These are phyloP conservation scores for Aplosporella prunicola DNA, from an alignment of 2,329 filamentous ascomycete genomes.

Conservation along the genomic window DNA sequence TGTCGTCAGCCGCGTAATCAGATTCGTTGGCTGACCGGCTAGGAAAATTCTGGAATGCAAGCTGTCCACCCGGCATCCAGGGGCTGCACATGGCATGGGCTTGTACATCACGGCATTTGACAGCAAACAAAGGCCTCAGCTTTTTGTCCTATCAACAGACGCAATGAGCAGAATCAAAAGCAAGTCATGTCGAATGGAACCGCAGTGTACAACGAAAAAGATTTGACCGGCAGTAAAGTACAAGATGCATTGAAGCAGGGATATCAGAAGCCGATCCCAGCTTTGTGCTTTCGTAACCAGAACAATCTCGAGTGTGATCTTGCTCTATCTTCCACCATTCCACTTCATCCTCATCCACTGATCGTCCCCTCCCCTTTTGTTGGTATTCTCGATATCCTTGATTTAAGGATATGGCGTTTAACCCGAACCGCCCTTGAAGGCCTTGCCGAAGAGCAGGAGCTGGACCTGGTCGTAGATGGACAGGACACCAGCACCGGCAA, in stretches of 20 bases:
- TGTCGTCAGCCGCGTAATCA: no score
- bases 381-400: conserved; percentile 1
- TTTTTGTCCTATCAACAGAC: conserved; percentile 18
- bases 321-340: conserved; percentile 23
- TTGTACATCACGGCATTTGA: neutral
- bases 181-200: conserved; percentile 7
- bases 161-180: conserved; percentile 15
- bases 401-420: conserved; percentile 23
- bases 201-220: conserved; percentile 18
- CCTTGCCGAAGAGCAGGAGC: conserved; percentile 99
- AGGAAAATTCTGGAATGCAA: no score
- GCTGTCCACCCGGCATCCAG: no score
- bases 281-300: conserved; percentile 31
- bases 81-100: no score
- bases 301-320: conserved; percentile 34
- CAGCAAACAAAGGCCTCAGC: neutral
- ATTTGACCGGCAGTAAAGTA: conserved; percentile 33
- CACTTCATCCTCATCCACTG: conserved; percentile 14
- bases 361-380: conserved; percentile 14
- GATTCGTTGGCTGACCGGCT: no score
- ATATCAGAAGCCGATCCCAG: conserved; percentile 12
- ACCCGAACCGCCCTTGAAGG: conserved; percentile 64
- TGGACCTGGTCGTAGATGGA: conserved; percentile 99
- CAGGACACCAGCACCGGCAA: conserved; percentile 99
- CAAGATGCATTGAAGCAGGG: conserved; percentile 23